A percentile compares a stretch with the other conserved stretches of the same genome.
Conservation (phyloP, 768 basidiomycete species). For the Tulasnella sp. region DNA sequence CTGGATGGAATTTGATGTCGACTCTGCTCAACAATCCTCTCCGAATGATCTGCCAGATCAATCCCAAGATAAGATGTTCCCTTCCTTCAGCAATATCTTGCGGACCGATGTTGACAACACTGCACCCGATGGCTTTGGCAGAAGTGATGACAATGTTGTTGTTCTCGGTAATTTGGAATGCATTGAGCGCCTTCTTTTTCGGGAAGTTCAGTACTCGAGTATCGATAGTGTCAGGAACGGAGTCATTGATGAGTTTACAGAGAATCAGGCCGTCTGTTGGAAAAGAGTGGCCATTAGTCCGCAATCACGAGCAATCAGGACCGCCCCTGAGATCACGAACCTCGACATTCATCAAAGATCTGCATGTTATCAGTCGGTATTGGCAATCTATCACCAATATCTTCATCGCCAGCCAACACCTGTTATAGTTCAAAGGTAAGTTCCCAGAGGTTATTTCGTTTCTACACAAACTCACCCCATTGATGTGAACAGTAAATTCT, state of each 20-base stretch:
- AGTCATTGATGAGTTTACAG: conserved; percentile 98
- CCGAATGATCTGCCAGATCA: conserved; percentile 98
- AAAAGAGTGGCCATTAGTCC: background rate
- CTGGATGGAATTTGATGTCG: conserved; percentile 96
- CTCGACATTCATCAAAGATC: conserved; percentile 87
- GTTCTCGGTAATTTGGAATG: conserved; percentile 99
- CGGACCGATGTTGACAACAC: conserved; percentile 96
- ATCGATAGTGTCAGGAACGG: conserved; percentile 98
- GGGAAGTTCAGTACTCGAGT: conserved; percentile 95
- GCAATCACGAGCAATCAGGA: background rate
- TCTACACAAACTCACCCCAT: conserved; percentile 46
- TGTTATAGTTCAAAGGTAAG: conserved; percentile 24
- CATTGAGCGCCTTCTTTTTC: conserved; percentile 71
- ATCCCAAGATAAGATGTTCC: conserved; percentile 91
- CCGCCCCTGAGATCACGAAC: conserved; percentile 21
- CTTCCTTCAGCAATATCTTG: conserved; percentile 82
- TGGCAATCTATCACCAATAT: conserved; percentile 68
- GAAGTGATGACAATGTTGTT: conserved; percentile 99
- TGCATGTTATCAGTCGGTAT: conserved; percentile 98
- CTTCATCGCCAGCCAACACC: conserved; percentile 85
- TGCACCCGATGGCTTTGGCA: conserved; percentile 95
- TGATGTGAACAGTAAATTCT: conserved; percentile 99
- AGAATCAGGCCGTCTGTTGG: conserved; percentile 76
- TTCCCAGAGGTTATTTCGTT: background rate
- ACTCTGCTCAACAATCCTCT: conserved; percentile 86